Evolutionary conservation across 2,329 filamentous ascomycete species (phyloP).

Genomic region (Exophiala oligosperma): DNA sequence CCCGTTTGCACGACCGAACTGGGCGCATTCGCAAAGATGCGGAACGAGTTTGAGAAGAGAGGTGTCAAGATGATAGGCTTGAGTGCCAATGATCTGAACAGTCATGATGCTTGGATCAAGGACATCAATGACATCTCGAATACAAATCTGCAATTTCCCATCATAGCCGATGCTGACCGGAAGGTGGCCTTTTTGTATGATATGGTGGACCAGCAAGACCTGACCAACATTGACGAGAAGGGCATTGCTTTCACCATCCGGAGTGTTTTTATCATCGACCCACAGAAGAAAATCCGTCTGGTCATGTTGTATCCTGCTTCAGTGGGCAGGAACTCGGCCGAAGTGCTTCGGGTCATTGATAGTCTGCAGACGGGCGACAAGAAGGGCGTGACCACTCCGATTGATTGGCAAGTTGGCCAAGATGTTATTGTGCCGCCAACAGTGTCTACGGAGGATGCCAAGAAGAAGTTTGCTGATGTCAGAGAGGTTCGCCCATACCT

Average conservation of each 20-base stretch:
- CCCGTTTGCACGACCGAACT: constrained; percentile 96
- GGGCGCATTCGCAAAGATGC: constrained; percentile 85
- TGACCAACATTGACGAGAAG: constrained; percentile 77
- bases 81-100: constrained; percentile 78
- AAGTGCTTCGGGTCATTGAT: constrained; percentile 77
- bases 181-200: constrained; percentile 75
- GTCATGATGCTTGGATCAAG: constrained; percentile 85
- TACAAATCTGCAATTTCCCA: constrained; percentile 71
- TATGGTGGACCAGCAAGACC: constrained; percentile 81
- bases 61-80: constrained; percentile 90
- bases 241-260: constrained; percentile 92
- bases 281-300: constrained; percentile 87
- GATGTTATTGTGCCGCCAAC: constrained; percentile 89
- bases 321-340: constrained; percentile 78
- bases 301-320: constrained; percentile 92
- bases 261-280: constrained; percentile 92
- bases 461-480: constrained; percentile 79
- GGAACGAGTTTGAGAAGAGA: constrained; percentile 82
- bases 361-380: constrained; percentile 82
- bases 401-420: constrained; percentile 86
- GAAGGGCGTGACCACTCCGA: constrained; percentile 83
- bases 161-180: constrained; percentile 78
- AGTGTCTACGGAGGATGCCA: constrained; percentile 80
- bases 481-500: constrained; percentile 59
- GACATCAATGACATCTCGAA: constrained; percentile 80